phyloP scores from a whole-genome alignment of 257 asterid species.

The Thymus quinquecostatus region DNA sequence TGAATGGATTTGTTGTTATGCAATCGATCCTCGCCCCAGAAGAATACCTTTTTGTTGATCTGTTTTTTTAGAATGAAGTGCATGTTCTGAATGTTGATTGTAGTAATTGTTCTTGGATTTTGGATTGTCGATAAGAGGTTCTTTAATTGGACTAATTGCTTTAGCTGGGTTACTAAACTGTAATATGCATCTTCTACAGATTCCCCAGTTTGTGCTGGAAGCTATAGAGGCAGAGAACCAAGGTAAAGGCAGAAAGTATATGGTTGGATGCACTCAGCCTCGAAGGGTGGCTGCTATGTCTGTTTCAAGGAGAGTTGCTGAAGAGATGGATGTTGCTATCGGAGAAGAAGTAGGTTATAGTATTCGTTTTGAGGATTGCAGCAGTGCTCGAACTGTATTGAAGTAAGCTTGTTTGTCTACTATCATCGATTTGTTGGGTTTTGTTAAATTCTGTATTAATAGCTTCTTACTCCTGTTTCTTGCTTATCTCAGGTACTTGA shows the following conservation, averaged over 20 bases:
- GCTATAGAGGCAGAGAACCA: conserved; percentile 68
- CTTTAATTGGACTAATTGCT: neutral
- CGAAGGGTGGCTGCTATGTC: conserved; percentile 99
- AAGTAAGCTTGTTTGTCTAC: conserved; percentile 44
- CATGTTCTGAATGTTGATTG: neutral
- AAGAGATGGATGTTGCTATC: conserved; percentile 94
- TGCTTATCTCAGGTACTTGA: conserved; percentile 62
- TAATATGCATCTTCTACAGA: conserved; percentile 44
- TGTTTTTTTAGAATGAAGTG: neutral
- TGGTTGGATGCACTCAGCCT: conserved; percentile 99
- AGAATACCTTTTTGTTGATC: neutral
- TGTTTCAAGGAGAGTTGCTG: conserved; percentile 96
- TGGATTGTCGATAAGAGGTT: neutral
- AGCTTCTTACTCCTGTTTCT: conserved; percentile 12
- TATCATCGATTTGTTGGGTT: neutral
- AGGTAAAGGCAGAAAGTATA: conserved; percentile 75
- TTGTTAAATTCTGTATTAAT: neutral
- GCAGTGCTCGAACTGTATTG: conserved; percentile 78
- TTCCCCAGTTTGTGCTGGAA: conserved; percentile 94
- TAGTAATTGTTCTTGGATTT: neutral
- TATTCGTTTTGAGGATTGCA: conserved; percentile 96
- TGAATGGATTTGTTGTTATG: neutral
- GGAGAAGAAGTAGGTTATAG: conserved; percentile 99
- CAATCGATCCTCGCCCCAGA: neutral
- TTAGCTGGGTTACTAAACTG: neutral